These are phyloP conservation scores for Calonectria pseudoreteaudii DNA, from an alignment of 2,329 filamentous ascomycete species.

Conservation along the genomic window DNA sequence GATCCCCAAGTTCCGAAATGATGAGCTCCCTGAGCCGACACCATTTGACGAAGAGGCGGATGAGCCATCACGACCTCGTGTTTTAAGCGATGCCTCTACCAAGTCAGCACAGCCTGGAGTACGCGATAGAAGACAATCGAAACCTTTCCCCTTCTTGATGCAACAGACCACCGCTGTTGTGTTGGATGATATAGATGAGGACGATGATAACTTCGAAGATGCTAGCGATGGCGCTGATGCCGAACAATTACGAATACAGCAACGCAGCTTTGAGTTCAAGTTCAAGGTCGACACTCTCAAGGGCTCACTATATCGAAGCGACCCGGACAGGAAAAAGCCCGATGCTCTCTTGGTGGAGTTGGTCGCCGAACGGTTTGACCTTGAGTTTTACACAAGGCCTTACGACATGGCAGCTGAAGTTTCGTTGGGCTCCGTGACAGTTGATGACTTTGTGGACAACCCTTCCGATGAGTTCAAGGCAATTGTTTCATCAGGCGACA, in stretches of 20 bases:
- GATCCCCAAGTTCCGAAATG: slow-evolving; percentile 80
- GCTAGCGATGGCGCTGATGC: slow-evolving; percentile 67
- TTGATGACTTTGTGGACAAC: slow-evolving; percentile 96
- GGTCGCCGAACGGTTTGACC: slow-evolving; percentile 87
- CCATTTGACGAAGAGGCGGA: slow-evolving; percentile 39
- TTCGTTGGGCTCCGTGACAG: slow-evolving; percentile 83
- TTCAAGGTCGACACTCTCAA: slow-evolving; percentile 96
- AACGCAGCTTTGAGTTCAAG: slow-evolving; percentile 94
- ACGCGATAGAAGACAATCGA: slow-evolving; percentile 70
- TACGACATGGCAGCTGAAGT: slow-evolving; percentile 96
- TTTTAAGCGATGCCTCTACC: slow-evolving; percentile 59
- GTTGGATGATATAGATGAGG: slow-evolving; percentile 79
- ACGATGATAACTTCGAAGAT: slow-evolving; percentile 76
- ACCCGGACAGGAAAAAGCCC: slow-evolving; percentile 78
- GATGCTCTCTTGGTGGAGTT: slow-evolving; percentile 91
- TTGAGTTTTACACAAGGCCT: slow-evolving; percentile 88
- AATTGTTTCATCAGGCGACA: slow-evolving; percentile 87
- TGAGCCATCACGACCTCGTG: slow-evolving; percentile 54
- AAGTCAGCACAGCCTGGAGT: slow-evolving; percentile 57
- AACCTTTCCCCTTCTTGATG: slow-evolving; percentile 82
- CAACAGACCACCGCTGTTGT: slow-evolving; percentile 81
- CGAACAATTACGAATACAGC: slow-evolving; percentile 78
- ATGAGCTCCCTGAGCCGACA: slow-evolving; percentile 38
- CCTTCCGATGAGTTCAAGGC: slow-evolving; percentile 93
- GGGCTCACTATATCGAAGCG: slow-evolving; percentile 90